Base-by-base conservation (phyloP, 2,329 filamentous ascomycete species). In the Dactylellina parvicollis region DNA sequence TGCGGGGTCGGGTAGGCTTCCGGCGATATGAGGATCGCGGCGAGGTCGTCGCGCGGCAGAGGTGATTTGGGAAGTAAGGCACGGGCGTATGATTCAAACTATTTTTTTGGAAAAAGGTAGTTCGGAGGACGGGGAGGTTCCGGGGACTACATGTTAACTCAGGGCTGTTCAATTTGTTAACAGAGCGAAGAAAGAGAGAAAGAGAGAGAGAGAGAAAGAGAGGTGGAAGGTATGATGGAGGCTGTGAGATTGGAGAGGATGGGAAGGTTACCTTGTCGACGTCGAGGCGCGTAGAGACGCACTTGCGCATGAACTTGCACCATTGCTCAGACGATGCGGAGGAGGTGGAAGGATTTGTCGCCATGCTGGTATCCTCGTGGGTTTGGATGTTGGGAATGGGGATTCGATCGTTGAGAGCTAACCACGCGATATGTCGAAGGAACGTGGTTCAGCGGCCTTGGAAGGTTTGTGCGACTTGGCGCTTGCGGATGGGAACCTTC, bases 11-110 rank as follows among this genome's bases (percentile, higher is more conserved):
- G 57, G 54, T 79, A 79, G 18, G 82, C 80, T 44, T 83, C 83
- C 1, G 88, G 87, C 22, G 83, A 83, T 40, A 90, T 81, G 76
- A 88, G 85, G 57, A 89, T 79, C 75, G 88, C 84, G 80, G 87
- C 86, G 75, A 89, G 80, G 66, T 82, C 79, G 9, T 80, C 75
- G 5, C 86, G 81, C 2, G 84, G 81, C 8, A 89, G 80, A 0
- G 85, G 86, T 74, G 86, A 80, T 75, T 85, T 83, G 2, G 81
- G 80, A 72, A 83, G 81, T 59, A 88, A 81, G 44, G 87, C 77
- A 0, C 80, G 81, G 20, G 84, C 83, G 74, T 83, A 86, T 22
- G 81, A 79, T 42, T 84, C 82, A 79, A 90, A 90, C 66, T 81
- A 66, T 71, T 46, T 46, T 44, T 30, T 10, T 28, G 8, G 14